Percentiles rank a stretch among this genome's conserved stretches.
Evolutionary conservation across 2,329 filamentous ascomycete genomes (phyloP).

Genomic region (Pseudogymnoascus pannorum): DNA sequence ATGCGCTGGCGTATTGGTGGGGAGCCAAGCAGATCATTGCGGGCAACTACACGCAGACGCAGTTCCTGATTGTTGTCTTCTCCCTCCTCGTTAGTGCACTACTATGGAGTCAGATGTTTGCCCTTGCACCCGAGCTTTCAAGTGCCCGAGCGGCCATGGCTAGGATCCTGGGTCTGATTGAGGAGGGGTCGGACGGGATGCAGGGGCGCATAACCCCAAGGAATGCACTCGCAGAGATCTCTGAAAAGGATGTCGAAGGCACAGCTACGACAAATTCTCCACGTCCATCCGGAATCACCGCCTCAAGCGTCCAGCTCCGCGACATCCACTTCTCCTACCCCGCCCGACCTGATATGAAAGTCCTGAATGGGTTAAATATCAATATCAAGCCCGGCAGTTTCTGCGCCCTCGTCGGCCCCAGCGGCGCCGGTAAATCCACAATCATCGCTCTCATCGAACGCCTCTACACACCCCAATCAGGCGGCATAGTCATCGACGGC

Average conservation of each 20-base stretch:
- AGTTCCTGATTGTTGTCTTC: slow-evolving; percentile 68
- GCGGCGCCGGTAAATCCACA: slow-evolving; percentile 61
- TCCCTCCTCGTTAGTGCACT: slow-evolving; percentile 65
- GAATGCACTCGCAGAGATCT: not conserved
- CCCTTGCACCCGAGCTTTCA: slow-evolving; percentile 64
- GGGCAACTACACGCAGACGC: slow-evolving; percentile 54
- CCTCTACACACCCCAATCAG: slow-evolving; percentile 37
- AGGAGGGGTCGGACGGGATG: slow-evolving; percentile 32
- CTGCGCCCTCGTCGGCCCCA: slow-evolving; percentile 57
- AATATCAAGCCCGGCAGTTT: slow-evolving; percentile 53
- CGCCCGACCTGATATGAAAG: slow-evolving; percentile 48
- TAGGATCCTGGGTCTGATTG: slow-evolving; percentile 46
- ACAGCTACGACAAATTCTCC: slow-evolving; percentile 23
- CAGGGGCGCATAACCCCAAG: slow-evolving; percentile 16
- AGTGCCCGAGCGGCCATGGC: slow-evolving; percentile 55
- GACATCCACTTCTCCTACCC: slow-evolving; percentile 61
- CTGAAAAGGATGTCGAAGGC: slow-evolving; percentile 34
- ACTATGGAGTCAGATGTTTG: slow-evolving; percentile 67
- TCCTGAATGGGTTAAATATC: slow-evolving; percentile 50
- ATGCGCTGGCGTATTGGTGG: slow-evolving; percentile 76
- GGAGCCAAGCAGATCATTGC: slow-evolving; percentile 62
- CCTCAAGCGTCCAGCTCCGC: slow-evolving; percentile 45
- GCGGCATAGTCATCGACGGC: slow-evolving; percentile 19
- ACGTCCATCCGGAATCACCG: slow-evolving; percentile 22
- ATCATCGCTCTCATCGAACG: slow-evolving; percentile 49